Evolutionary conservation across 192 early-diverging fungal species (phyloP), one percentile per base, ranked within the genome.

Genomic region (Backusella tuberculispora): DNA sequence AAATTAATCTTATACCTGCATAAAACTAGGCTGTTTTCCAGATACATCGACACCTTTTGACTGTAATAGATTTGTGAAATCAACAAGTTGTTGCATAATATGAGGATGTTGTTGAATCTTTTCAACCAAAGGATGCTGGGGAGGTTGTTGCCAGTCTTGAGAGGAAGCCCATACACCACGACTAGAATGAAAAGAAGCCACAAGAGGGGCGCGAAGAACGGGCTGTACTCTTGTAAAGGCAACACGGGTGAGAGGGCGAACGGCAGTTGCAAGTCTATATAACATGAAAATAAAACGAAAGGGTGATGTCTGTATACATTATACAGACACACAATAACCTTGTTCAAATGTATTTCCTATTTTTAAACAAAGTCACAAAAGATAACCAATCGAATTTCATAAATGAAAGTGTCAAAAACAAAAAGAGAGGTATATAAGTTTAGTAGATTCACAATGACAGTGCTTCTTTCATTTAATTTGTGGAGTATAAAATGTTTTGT

Each of bases 11-110:
- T 40, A 37, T 26, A 80, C 74, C 53, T 80, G 78, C 71, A 75
- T 75, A 50, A 63, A 69, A 26, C 48, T 75, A 13, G 71, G 74
- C 7, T 76, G 63, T 21, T 73, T 68, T 29, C 74, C 74, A 2
- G 69, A 69, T 14, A 68, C 26, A 47, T 76, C 71, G 19, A 80
- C 45, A n/a, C 78, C 78, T 42, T 80, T 80, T 0, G 48, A 47
- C 64, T 80, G 70, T 10, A 80, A 41, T 6, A 80, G 48, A 1
- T 63, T 64, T 29, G 74, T 76, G 17, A 80, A 80, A 9, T 76
- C 74, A 21, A 72, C 40, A 26, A 80, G 38, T 34, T 80, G 68
- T 41, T 75, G 37, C 24, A 80, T 50, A 72, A 80, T 73, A 9
- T 80, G 74, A 73, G 78, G 78, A 38, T 80, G 53, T 12, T 43